Percentiles rank a stretch among this genome's conserved stretches.
These are phyloP conservation scores for Neurospora pannonica DNA, from an alignment of 495 filamentous ascomycete genomes.

Conservation along the genomic window DNA sequence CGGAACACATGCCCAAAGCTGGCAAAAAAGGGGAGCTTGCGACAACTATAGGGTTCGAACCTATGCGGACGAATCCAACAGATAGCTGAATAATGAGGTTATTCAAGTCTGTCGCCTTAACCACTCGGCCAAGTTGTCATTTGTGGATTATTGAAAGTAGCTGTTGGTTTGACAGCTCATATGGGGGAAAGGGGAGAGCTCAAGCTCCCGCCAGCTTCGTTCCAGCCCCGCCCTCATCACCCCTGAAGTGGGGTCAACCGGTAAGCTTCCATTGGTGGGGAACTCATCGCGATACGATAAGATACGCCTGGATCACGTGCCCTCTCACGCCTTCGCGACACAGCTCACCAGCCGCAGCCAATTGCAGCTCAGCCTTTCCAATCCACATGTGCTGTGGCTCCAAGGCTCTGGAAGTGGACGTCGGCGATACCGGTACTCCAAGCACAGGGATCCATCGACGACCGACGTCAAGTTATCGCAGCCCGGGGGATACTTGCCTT, in stretches of 20 bases:
- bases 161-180: no score
- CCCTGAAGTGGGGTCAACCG: no score
- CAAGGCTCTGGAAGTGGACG: neutral
- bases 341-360: neutral
- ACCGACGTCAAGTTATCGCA: constrained; percentile 26
- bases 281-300: no score
- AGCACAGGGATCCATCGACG: constrained; percentile 15
- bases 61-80: neutral
- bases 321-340: accelerated
- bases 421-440: neutral
- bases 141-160: neutral
- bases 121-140: neutral
- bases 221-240: no score
- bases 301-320: neutral
- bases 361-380: neutral
- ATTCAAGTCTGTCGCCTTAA: neutral
- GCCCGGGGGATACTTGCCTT: neutral
- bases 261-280: no score
- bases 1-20: neutral
- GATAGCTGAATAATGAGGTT: neutral
- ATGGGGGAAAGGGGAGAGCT: no score
- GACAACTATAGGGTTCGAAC: neutral
- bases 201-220: no score
- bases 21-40: neutral
- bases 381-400: neutral